A percentile compares a stretch with the other conserved stretches of the same genome.
Conservation (phyloP, 1,139 yeast species). For the Zygosaccharomyces sapae region DNA sequence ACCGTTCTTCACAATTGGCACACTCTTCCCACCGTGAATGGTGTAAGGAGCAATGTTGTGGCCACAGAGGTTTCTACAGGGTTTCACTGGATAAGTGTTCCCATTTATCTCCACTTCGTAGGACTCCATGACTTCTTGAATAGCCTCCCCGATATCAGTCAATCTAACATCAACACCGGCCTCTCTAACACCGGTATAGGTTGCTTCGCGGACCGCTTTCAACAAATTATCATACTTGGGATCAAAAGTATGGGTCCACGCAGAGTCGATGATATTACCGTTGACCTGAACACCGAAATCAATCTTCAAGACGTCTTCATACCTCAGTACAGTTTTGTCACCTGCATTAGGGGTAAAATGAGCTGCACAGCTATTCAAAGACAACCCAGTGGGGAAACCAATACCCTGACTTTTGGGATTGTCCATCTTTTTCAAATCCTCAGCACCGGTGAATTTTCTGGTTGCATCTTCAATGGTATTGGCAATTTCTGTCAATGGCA, state of each 20-base stretch:
- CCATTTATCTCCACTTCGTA: conserved; percentile 91
- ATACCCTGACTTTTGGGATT: conserved; percentile 62
- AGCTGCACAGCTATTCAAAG: conserved; percentile 92
- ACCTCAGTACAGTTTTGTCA: conserved; percentile 70
- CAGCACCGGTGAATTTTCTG: conserved; percentile 66
- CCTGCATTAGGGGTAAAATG: conserved; percentile 98
- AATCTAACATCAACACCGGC: conserved; percentile 95
- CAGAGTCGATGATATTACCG: conserved; percentile 93
- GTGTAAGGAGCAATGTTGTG: conserved; percentile 80
- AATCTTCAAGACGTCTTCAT: conserved; percentile 93
- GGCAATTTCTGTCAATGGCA: conserved; percentile 87
- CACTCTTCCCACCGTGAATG: conserved; percentile 93
- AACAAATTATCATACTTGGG: conserved; percentile 75
- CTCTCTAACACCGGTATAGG: conserved; percentile 86
- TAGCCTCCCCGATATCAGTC: conserved; percentile 92
- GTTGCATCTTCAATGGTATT: conserved; percentile 83
- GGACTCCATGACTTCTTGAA: conserved; percentile 96
- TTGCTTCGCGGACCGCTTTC: conserved; percentile 85
- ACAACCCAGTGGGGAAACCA: conserved; percentile 96
- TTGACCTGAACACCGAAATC: conserved; percentile 97
- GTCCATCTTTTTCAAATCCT: conserved; percentile 36
- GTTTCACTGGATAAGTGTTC: conserved; percentile 74
- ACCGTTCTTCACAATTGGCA: conserved; percentile 90
- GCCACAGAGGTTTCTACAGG: conserved; percentile 89
- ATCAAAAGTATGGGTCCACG: conserved; percentile 88